A percentile compares a stretch with the other conserved stretches of the same genome.
Conservation (phyloP, 192 early-diverging fungal species). For the Coemansia sp. region DNA sequence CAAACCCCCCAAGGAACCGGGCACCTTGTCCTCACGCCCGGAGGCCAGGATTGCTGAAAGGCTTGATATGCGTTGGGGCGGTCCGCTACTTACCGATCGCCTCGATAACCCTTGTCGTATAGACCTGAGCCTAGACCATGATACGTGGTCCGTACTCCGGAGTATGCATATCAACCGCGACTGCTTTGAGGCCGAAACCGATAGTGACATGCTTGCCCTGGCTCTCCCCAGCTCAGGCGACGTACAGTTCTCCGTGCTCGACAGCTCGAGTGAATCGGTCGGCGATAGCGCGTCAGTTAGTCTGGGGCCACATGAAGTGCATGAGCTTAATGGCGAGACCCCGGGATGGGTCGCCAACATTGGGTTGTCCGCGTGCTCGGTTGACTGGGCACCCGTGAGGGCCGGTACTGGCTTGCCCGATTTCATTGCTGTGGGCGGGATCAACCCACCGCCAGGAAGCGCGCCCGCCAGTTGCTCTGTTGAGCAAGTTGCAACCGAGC, state of each 20-base stretch:
- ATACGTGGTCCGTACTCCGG: conserved; percentile 22
- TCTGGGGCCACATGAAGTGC: conserved; percentile 3
- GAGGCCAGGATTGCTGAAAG: background rate
- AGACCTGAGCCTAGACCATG: conserved; percentile 22
- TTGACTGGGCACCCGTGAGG: conserved; percentile 38
- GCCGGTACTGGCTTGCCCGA: background rate
- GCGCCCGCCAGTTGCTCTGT: background rate
- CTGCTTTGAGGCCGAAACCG: conserved; percentile 7
- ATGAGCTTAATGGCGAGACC: background rate
- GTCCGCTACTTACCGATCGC: conserved; percentile 3
- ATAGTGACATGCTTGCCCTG: background rate
- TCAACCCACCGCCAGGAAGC: conserved; percentile 4
- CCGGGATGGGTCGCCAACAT: conserved; percentile 24
- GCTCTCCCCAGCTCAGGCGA: background rate
- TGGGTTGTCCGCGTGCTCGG: conserved; percentile 8
- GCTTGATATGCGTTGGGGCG: conserved; percentile 8
- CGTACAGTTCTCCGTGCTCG: background rate
- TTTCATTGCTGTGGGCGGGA: conserved; percentile 30
- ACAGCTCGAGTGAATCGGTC: background rate
- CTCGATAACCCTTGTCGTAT: conserved; percentile 20
- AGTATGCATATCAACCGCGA: background rate
- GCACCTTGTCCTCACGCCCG: background rate
- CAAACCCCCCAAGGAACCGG: background rate
- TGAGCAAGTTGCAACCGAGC: conserved; percentile 1
- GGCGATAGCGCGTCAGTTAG: background rate